Evolutionary conservation across 352 stramenopile genomes (phyloP), one percentile per base, ranked within the genome.

Genomic region (Peronospora belbahrii): DNA sequence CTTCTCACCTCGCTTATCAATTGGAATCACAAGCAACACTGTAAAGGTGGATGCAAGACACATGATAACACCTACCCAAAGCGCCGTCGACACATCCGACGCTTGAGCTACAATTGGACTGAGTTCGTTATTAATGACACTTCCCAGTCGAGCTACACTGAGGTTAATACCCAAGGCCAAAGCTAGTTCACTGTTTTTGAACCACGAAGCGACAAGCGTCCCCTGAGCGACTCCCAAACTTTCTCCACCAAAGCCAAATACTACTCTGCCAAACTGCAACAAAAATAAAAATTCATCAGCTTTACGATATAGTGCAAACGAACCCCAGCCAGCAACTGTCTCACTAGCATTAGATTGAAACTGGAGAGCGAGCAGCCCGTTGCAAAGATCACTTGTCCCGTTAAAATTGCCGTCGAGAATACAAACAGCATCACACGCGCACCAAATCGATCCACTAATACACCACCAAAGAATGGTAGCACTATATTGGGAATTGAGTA

Each of bases 401-500:
- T 38, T 8, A 94, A 64, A 44, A 96, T 93, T 15, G 79, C 59
- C 5, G 67, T 68, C 5, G 82, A 88, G 58, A 97, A 97, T 18
- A 87, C 47, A 8, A 95, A 59, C 35, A 95, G 64, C 66, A 87
- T 95, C 30, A 79, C 50, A 4, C 85, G 74, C 14, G 86, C 78
- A 22, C 91, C 91, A 25, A 93, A 88, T 34, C 77, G 71, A 55
- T 97, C 87, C 9, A 97, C 84, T 19, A 97, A 66, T 22, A 93
- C 80, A 17, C 91, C 92, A 18, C 92, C 92, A 40, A 97, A 94
- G 56, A 97, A 95, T 13, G 92, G 92, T 36, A 97, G 50, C 20
- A 96, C 47, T 23, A 97, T 90, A 54, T 97, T 97, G 10, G 89
- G 89, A 39, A 96, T 75, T 30, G 82, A 95, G 63, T 97, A 97